Evolutionary conservation across 169 alveolate genomes (phyloP), one percentile per base, ranked within the genome.

Genomic region (Plasmodium berghei): DNA sequence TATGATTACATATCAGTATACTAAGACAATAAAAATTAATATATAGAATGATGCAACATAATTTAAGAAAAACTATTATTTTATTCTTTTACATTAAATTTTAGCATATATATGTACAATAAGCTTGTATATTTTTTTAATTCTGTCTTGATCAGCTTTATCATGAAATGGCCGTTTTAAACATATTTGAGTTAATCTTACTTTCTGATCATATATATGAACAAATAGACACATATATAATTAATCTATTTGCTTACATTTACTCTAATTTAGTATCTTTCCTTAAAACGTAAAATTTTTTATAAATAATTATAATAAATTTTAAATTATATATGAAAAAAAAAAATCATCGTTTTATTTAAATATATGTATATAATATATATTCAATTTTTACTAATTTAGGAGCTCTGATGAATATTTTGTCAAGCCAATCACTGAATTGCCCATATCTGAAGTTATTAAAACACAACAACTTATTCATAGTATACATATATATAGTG

Each of bases 381-480:
- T 34, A 5, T 34, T 34, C 0, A 3, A 34, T n/a, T 80, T 16
- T 52, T 28, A 46, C 14, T 61, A 22, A 42, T 12, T 20, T 34
- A 80, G 90, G 46, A 80, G 55, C 18, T 80, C 90, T n/a, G 69
- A 55, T 14, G 83, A 80, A 45, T 80, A 80, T 70, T 80, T 80
- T 42, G 71, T 55, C 9, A 80, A 80, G 18, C 90, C 90, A 24
- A 80, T 67, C 48, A 80, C 48, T n/a, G 90, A 80, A 48, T 18
- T 80, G 54, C 67, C 80, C 54, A 80, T 80, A 80, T 40, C 63
- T 22, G 90, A 80, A 49, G 90, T 80, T 46, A 80, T 48, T 54
- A 63, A 20, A 56, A 22, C 56, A 24, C 14, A 48, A 24, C 28
- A 20, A 59, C 45, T 26, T 56, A 1, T 24, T 40, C 24, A 9